phyloP scores from a whole-genome alignment of 1,139 yeast species.

The Geotrichum citri-aurantii region DNA sequence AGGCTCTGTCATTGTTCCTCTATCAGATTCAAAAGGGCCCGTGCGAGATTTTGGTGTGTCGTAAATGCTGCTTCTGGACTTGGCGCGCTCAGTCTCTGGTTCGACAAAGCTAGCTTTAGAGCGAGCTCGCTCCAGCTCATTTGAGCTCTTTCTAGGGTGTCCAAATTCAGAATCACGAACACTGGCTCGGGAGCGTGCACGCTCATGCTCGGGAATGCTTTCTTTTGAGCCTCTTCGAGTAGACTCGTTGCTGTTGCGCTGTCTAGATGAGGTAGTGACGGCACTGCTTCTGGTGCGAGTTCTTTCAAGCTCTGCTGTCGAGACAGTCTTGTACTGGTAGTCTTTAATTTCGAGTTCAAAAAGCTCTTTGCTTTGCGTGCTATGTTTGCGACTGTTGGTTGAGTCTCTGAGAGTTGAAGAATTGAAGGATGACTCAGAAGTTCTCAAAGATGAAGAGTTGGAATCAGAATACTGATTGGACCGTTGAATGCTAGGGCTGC shows the following conservation, averaged over 20 bases:
- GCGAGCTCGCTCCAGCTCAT: neutral
- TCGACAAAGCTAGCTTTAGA: neutral
- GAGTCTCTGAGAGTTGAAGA: constrained; percentile 33
- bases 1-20: neutral
- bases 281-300: neutral
- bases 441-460: constrained; percentile 21
- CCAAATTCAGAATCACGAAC: neutral
- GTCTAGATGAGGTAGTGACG: neutral
- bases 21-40: neutral
- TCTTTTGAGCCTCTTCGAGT: neutral
- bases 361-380: constrained; percentile 1
- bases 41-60: neutral
- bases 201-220: neutral
- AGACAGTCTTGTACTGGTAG: neutral
- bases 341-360: neutral
- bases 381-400: constrained; percentile 21
- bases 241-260: neutral
- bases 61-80: neutral
- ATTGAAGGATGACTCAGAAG: constrained; percentile 33
- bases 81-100: neutral
- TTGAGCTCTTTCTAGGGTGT: neutral
- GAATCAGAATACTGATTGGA: constrained; percentile 3
- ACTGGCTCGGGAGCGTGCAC: neutral
- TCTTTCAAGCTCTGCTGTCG: neutral
- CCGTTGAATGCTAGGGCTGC: neutral